Base-by-base conservation (phyloP, 2,329 filamentous ascomycete genomes). In the Penicillium sclerotiorum region DNA sequence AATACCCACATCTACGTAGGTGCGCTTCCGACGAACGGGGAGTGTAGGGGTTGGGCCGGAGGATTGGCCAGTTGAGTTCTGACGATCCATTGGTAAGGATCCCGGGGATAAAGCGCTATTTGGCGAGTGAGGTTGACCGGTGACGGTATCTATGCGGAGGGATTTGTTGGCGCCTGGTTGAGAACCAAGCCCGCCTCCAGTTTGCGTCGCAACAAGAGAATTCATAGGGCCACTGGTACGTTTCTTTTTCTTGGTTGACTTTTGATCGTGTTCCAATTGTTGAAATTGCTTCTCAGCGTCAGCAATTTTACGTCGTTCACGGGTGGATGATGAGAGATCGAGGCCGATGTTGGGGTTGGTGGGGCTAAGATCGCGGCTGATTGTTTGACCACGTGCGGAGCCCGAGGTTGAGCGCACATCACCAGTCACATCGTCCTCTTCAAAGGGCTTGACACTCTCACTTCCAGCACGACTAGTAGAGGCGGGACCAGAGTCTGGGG, bases 211-310 rank as follows among this genome's bases (percentile, higher is more conserved):
- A 15, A 78, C 76, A 32, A 76, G 80, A 43, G 80, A 79, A 45
- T 81, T 72, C 12, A 68, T 73, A 17, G 80, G 78, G 36, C 76
- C 80, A 61, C 80, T 84, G 49, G 76, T 77, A 45, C 80, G 74
- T 61, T 85, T 81, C 64, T 79, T 82, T 66, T 79, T 80, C 56
- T 74, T 78, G 47, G 40, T 53, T 13, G 62, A 55, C 49, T 78
- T 75, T 57, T 81, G 80, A 52, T 85, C 80, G 40, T 79, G 74
- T 58, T 85, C 83, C 54, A 84, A 73, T 58, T 82, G 78, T 55
- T 82, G 78, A 54, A 85, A 85, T 50, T 85, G 78, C 56, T 81
- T 81, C 59, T 86, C 83, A 35, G 81, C 80, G 47, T 82, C 81
- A 46, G 82, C 80, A 39, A 86, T 75, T 66, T 86, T 86, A 50